Evolutionary conservation across 192 early-diverging fungal species (phyloP).

Genomic region (Jimgerdemannia flammicorona): DNA sequence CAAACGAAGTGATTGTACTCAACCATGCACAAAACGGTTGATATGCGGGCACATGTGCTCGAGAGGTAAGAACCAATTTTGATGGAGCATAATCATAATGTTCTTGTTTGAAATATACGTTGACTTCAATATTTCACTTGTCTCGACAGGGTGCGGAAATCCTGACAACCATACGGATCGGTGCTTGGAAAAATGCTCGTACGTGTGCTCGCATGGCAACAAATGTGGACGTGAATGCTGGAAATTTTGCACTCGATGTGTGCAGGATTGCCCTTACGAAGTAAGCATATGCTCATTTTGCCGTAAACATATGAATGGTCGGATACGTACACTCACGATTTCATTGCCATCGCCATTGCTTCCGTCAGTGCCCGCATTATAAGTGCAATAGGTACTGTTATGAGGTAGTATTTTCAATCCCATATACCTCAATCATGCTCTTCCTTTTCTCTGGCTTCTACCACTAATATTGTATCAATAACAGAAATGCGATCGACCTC

Average conservation of each 20-base stretch:
- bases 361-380: conserved; percentile 16
- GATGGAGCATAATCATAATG: not conserved
- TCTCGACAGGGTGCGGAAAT: conserved; percentile 18
- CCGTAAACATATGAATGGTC: too few species aligned
- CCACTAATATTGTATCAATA: not conserved
- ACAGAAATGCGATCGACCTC: conserved; percentile 29
- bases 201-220: conserved; percentile 26
- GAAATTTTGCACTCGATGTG: conserved; percentile 20
- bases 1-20: conserved; percentile 11
- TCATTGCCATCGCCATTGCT: not conserved
- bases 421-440: not conserved
- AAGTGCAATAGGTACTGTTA: conserved; percentile 20
- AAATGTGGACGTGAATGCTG: conserved; percentile 23
- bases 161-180: conserved; percentile 24
- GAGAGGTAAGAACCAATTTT: conserved; percentile 9
- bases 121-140: too few species aligned
- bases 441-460: not conserved
- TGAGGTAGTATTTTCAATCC: conserved; percentile 7
- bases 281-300: not conserved
- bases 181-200: conserved; percentile 19
- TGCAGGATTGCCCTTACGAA: conserved; percentile 10
- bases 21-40: conserved; percentile 20
- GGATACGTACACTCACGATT: not conserved
- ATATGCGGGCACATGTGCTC: conserved; percentile 31
- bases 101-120: not conserved